phyloP scores from a whole-genome alignment of 306 rosid genomes.

The Biancaea sappan region DNA sequence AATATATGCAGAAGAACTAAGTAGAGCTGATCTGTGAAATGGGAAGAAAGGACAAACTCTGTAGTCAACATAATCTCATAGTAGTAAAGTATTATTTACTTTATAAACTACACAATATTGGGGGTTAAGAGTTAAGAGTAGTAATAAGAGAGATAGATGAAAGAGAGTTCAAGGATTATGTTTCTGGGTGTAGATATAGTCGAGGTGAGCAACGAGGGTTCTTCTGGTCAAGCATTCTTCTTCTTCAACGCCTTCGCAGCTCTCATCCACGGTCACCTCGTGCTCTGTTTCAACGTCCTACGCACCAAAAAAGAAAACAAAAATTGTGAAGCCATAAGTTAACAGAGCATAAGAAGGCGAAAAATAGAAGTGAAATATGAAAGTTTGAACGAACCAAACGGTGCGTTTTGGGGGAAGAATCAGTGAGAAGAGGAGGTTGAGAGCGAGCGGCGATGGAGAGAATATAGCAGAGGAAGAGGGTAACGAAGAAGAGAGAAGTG shows the following conservation, averaged over 20 bases:
- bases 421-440: constrained; percentile 32
- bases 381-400: constrained; percentile 26
- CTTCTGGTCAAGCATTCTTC: constrained; percentile 61
- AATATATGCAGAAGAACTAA: no score
- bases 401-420: background rate
- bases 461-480: constrained; percentile 40
- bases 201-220: constrained; percentile 53
- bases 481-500: constrained; percentile 31
- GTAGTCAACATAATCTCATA: background rate
- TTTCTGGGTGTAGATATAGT: constrained; percentile 58
- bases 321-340: no score
- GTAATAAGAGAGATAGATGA: background rate
- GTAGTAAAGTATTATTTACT: no score
- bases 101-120: background rate
- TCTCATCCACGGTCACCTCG: constrained; percentile 19
- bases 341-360: background rate
- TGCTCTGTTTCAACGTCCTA: constrained; percentile 31
- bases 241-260: constrained; percentile 42
- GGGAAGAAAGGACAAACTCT: background rate
- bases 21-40: no score
- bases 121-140: no score
- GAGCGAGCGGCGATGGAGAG: constrained; percentile 37
- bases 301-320: background rate
- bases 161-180: constrained; percentile 41
- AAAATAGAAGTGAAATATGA: background rate